Evolutionary conservation across 352 stramenopile species (phyloP).

Genomic region (Pythium phragmiticola): DNA sequence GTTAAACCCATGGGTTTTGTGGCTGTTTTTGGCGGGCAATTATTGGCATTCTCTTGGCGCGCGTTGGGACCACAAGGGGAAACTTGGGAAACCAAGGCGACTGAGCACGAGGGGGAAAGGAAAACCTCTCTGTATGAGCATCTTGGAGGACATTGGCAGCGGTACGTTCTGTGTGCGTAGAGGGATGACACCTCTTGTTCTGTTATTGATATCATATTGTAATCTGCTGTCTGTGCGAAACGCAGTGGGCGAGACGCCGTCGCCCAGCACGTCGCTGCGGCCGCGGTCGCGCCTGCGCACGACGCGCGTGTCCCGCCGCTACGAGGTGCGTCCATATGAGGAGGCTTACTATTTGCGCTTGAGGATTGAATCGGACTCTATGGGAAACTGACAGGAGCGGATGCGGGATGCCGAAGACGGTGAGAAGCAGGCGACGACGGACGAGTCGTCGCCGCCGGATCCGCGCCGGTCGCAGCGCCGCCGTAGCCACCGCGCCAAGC

Average conservation of each 20-base stretch:
- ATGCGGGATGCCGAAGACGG: slow-evolving; percentile 13
- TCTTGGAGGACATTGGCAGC: slow-evolving; percentile 23
- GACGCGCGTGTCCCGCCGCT: slow-evolving; percentile 13
- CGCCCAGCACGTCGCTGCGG: slow-evolving; percentile 19
- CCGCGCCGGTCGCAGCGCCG: slow-evolving; percentile 1
- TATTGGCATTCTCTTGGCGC: neutral
- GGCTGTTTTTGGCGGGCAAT: slow-evolving; percentile 20
- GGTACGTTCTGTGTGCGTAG: slow-evolving; percentile 5
- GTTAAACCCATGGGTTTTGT: neutral
- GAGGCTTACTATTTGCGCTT: no score
- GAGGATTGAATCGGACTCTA: no score
- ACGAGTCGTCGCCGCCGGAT: slow-evolving; percentile 20
- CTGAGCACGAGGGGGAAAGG: neutral
- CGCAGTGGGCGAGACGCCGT: slow-evolving; percentile 25
- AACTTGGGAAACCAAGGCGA: neutral
- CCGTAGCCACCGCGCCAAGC: slow-evolving; percentile 3
- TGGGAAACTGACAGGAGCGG: slow-evolving; percentile 5
- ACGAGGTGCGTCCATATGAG: slow-evolving; percentile 4
- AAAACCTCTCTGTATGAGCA: slow-evolving; percentile 18
- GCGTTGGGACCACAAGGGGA: neutral
- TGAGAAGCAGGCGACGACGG: slow-evolving; percentile 12
- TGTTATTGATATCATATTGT: no score
- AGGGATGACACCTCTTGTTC: no score
- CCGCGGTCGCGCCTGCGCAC: slow-evolving; percentile 24
- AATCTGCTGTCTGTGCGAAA: no score